A percentile compares a stretch with the other conserved stretches of the same genome.
Evolutionary conservation across 2,329 filamentous ascomycete genomes (phyloP).

Genomic region (Parascedosporium putredinis): DNA sequence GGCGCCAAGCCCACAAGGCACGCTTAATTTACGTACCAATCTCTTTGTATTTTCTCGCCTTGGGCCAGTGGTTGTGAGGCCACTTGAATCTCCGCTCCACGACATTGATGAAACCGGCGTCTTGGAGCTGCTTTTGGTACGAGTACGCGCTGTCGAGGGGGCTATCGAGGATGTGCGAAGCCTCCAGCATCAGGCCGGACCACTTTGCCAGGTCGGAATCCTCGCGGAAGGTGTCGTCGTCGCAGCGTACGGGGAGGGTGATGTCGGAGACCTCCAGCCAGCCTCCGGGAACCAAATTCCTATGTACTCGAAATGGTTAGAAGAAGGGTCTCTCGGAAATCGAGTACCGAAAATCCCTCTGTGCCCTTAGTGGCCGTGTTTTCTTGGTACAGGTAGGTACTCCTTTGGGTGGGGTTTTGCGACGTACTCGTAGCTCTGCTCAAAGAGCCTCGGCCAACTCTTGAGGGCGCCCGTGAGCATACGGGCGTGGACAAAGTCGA

Average conservation of each 20-base stretch:
- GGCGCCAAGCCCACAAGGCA: too few relatives aligned
- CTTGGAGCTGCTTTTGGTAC: conserved; percentile 29
- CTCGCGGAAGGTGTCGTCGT: conserved; percentile 21
- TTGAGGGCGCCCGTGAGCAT: conserved; percentile 19
- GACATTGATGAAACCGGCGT: conserved; percentile 44
- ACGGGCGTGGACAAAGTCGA: conserved; percentile 29
- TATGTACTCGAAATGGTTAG: too few relatives aligned
- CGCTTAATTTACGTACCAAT: conserved; percentile 31
- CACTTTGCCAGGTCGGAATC: conserved; percentile 19
- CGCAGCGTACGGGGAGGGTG: conserved; percentile 18
- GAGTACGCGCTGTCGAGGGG: conserved; percentile 18
- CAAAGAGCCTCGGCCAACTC: conserved; percentile 23
- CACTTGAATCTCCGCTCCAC: conserved; percentile 36
- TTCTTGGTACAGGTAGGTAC: neutral
- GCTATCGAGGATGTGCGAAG: conserved; percentile 20
- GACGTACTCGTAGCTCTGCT: conserved; percentile 22
- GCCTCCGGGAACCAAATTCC: conserved; percentile 21
- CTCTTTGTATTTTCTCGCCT: conserved; percentile 38
- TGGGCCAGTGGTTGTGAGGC: conserved; percentile 41
- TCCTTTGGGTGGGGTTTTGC: too few relatives aligned
- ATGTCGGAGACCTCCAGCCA: conserved; percentile 24
- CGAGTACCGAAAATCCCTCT: too few relatives aligned
- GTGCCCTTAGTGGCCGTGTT: too few relatives aligned
- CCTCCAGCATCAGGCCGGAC: conserved; percentile 19
- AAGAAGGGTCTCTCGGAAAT: too few relatives aligned